Evolutionary conservation across 192 early-diverging fungal species (phyloP).

Genomic region (Coemansia sp.): DNA sequence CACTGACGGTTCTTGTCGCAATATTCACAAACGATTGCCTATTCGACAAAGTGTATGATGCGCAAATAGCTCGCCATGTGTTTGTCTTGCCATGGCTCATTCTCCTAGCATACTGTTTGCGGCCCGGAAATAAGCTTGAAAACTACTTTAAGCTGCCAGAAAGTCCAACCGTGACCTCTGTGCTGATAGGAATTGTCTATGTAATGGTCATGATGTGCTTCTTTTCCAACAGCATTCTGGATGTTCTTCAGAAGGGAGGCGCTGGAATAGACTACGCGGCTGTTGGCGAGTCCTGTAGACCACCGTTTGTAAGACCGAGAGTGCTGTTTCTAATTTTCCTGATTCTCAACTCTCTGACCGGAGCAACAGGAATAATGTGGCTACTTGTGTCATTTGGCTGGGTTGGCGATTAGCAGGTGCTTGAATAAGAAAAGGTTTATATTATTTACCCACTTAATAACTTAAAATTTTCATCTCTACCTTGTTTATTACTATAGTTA

Average conservation of each 20-base stretch:
- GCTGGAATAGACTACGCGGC: background rate
- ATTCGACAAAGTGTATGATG: background rate
- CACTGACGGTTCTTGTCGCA: background rate
- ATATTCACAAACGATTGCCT: background rate
- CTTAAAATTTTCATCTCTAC: background rate
- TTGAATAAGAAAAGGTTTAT: background rate
- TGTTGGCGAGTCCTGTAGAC: background rate
- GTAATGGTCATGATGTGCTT: background rate
- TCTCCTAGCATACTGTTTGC: background rate
- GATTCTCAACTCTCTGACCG: background rate
- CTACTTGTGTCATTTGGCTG: background rate
- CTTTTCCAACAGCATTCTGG: background rate
- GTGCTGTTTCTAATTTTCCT: background rate
- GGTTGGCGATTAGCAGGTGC: background rate
- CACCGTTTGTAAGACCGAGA: background rate
- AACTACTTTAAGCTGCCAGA: conserved; percentile 5
- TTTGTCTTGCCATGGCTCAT: background rate
- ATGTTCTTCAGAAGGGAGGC: conserved; percentile 1
- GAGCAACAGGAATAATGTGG: background rate
- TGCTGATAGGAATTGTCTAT: background rate
- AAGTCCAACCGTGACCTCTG: background rate
- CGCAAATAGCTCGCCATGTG: background rate
- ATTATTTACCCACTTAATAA: background rate
- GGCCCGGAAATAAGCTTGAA: background rate
- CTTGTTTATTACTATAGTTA: background rate